These are phyloP conservation scores for Psilocybe sp. DNA, from an alignment of 768 basidiomycete genomes.

Conservation along the genomic window DNA sequence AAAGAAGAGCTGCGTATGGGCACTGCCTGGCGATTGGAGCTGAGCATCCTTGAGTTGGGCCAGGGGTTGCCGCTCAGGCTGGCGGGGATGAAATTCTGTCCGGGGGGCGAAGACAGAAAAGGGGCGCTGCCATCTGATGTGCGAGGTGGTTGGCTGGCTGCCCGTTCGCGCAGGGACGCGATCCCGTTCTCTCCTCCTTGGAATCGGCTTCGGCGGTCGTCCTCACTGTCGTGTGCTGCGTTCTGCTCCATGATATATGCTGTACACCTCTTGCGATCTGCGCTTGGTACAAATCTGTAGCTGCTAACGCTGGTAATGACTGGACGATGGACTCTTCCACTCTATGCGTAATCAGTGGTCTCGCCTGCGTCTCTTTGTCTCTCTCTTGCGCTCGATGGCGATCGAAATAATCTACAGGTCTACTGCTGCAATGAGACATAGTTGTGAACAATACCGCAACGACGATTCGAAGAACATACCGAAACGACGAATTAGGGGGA, in stretches of 20 bases:
- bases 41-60: conserved; percentile 42
- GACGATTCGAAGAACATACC: not conserved
- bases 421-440: not conserved
- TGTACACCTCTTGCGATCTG: not conserved
- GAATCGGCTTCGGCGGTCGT: conserved; percentile 63
- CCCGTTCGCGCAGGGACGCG: conserved; percentile 55
- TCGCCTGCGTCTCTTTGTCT: not conserved
- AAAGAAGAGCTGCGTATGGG: conserved; percentile 71
- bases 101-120: conserved; percentile 41
- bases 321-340: conserved; percentile 2
- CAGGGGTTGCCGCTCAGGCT: conserved; percentile 42
- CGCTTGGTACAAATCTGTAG: not conserved
- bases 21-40: conserved; percentile 48
- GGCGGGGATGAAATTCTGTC: conserved; percentile 23
- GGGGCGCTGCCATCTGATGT: conserved; percentile 35
- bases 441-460: not conserved
- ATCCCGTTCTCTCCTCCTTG: conserved; percentile 37
- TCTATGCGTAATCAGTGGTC: not conserved
- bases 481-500: not conserved
- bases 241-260: conserved; percentile 18
- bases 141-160: conserved; percentile 69
- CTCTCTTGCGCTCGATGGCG: conserved; percentile 2
- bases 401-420: not conserved
- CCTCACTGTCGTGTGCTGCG: conserved; percentile 29
- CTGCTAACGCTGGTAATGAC: not conserved